Base-by-base conservation (phyloP, 2,329 filamentous ascomycete species). In the Trichoderma koningiopsis region DNA sequence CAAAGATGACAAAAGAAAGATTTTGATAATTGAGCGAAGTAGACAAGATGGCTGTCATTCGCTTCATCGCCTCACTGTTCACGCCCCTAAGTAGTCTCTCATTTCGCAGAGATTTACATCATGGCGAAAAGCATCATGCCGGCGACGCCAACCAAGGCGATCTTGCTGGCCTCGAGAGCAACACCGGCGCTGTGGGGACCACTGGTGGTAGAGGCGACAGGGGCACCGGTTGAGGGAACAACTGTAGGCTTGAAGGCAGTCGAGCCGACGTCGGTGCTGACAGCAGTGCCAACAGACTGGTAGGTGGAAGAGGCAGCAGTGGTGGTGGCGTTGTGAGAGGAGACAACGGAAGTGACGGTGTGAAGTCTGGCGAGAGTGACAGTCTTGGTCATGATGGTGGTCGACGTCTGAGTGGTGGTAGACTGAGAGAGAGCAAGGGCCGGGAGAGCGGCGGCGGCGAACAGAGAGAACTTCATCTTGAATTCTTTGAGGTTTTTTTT, bases 401-500 rank as follows among this genome's bases (percentile, higher is more conserved):
- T 80, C 27, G 83, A 85, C 22, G 83, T 81, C 55, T 82, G 81
- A 29, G 40, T 71, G 27, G 71, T 29, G 64, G 73, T 69, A 14
- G 76, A 78, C 63, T 81, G 76, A 47, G 86, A 86, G 64, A 86
- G 74, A 70, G 85, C 87, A 75, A 88, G 76, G 65, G 86, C 80
- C 74, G 87, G 86, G 76, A 89, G 81, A 72, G 85, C 77, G 71
- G 83, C 83, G 70, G 85, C 77, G 75, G 84, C 69, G 70, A 88
- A 74, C 35, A 82, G 78, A 57, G 77, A 76, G 73, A 81, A 74
- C 58, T 81, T 80, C 81, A 82, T 82, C 67, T 70, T 78, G 74
- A n/a, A 72, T 70, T 71, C 64, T 69, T 72, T 47, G 10, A 53
- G 59, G 67, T 61, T 58, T 74, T 62, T 62, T 55, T 60, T 57